Percentiles rank a stretch among this genome's conserved stretches.
Conservation (phyloP, 1,284 basidiomycete genomes). For the Crepidotus sp. region DNA sequence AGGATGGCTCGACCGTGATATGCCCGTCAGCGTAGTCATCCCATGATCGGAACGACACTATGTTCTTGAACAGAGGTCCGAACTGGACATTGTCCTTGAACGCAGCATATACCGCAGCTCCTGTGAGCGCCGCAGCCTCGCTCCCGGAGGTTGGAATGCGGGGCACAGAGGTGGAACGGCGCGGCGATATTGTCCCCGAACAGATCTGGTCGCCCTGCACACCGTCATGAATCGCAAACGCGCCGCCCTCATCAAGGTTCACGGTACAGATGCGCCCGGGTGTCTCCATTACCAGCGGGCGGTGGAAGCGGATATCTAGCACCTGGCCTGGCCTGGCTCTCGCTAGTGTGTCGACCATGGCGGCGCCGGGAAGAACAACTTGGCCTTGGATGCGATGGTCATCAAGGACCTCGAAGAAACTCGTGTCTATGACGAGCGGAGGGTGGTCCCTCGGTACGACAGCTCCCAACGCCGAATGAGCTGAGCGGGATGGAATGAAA, state of each 20-base stretch:
- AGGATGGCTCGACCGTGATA: conserved; percentile 21
- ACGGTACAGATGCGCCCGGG: conserved; percentile 18
- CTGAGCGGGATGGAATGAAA: conserved; percentile 25
- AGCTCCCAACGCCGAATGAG: too few relatives aligned
- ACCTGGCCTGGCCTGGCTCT: conserved; percentile 15
- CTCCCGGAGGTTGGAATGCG: conserved; percentile 3
- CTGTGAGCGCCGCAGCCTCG: conserved; percentile 15
- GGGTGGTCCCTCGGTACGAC: too few relatives aligned
- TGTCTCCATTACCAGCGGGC: conserved; percentile 21
- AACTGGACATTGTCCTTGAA: conserved; percentile 26
- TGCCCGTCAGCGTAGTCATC: conserved; percentile 24
- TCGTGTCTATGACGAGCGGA: conserved; percentile 21
- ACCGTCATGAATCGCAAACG: conserved; percentile 21
- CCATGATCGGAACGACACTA: conserved; percentile 24
- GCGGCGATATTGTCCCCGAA: conserved; percentile 23
- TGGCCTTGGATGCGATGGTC: conserved; percentile 28
- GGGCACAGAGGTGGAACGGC: conserved; percentile 9
- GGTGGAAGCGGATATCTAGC: conserved; percentile 25
- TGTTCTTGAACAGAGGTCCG: conserved; percentile 27
- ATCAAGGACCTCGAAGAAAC: conserved; percentile 22
- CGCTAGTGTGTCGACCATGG: conserved; percentile 26
- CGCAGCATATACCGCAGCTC: conserved; percentile 22
- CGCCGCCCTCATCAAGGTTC: conserved; percentile 19
- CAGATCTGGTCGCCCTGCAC: conserved; percentile 22
- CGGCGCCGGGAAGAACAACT: conserved; percentile 28